These are phyloP conservation scores for Ochetophila trinervis DNA, from an alignment of 306 rosid species.

Conservation along the genomic window DNA sequence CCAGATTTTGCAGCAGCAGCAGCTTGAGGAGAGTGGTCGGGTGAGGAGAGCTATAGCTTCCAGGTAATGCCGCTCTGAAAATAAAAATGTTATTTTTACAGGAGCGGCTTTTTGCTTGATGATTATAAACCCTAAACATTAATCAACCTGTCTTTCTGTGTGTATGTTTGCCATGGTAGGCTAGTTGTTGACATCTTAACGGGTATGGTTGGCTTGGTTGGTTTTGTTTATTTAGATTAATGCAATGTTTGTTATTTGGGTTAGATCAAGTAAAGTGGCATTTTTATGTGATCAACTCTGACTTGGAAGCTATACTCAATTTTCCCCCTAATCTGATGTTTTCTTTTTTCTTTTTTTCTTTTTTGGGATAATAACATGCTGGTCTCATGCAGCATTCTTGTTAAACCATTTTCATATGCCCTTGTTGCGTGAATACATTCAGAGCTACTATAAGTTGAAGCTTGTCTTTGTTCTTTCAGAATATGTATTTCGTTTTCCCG, in stretches of 20 bases:
- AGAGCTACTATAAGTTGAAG: no score
- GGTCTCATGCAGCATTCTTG: background rate
- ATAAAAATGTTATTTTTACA: background rate
- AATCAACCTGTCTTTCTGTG: no score
- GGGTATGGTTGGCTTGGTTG: no score
- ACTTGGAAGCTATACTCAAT: background rate
- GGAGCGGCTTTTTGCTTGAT: no score
- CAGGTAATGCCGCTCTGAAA: conserved; percentile 34
- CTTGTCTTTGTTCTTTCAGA: background rate
- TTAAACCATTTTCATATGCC: background rate
- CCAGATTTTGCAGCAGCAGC: conserved; percentile 63
- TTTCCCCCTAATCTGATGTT: no score
- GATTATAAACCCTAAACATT: no score
- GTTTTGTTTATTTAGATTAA: no score
- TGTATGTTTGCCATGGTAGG: no score
- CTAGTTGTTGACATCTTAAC: no score
- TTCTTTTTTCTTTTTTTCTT: background rate
- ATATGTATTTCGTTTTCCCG: background rate
- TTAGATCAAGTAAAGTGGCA: no score
- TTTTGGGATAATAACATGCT: background rate
- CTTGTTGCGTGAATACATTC: background rate
- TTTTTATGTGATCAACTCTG: no score
- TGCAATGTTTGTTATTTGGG: no score
- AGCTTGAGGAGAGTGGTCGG: conserved; percentile 82
- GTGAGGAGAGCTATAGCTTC: conserved; percentile 67